Conservation (phyloP, 2,329 filamentous ascomycete genomes). For the Berkeleyomyces basicola region DNA sequence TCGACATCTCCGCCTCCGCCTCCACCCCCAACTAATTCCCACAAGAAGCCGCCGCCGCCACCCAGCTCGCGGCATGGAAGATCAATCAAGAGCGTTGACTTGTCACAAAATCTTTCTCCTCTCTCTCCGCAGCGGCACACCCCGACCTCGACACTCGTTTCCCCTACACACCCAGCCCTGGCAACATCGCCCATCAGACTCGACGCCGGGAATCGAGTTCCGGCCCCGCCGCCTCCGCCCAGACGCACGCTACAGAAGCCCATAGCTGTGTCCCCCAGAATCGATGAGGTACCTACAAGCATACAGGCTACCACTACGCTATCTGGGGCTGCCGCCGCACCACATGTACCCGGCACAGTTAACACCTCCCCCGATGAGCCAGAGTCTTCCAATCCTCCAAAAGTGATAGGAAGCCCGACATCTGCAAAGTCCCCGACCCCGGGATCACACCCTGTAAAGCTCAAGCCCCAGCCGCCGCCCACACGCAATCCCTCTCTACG, state of each 20-base stretch:
- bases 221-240: background rate
- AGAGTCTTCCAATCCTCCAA: background rate
- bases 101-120: conserved; percentile 19
- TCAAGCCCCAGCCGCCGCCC: conserved; percentile 26
- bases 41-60: conserved; percentile 56
- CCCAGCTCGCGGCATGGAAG: conserved; percentile 63
- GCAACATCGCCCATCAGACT: conserved; percentile 26
- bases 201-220: conserved; percentile 19
- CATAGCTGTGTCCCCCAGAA: background rate
- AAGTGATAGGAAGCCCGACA: conserved; percentile 18
- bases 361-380: background rate
- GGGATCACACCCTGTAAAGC: conserved; percentile 22
- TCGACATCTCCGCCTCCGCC: background rate
- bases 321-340: background rate
- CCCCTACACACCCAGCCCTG: conserved; percentile 17
- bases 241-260: conserved; percentile 12
- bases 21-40: conserved; percentile 15
- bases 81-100: conserved; percentile 40
- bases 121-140: background rate
- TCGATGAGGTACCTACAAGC: background rate
- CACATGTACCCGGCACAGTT: background rate
- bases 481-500: conserved; percentile 28
- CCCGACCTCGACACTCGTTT: background rate
- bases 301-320: background rate
- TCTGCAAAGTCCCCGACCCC: conserved; percentile 28